A percentile compares a stretch with the other conserved stretches of the same genome.
phyloP scores from a whole-genome alignment of 148 eudicot genomes.

The Simmondsia chinensis region DNA sequence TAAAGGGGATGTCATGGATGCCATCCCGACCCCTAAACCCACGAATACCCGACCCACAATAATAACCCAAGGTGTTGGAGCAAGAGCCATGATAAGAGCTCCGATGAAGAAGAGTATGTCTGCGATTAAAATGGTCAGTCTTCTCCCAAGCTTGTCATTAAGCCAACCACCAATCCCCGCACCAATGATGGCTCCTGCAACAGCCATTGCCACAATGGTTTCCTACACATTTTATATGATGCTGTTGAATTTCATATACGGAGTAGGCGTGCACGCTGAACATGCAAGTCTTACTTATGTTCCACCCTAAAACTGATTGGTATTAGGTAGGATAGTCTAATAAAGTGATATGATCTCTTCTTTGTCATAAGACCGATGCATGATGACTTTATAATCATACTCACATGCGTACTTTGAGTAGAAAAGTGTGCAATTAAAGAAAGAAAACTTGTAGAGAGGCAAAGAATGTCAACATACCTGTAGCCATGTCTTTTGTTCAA shows the following conservation, averaged over 20 bases:
- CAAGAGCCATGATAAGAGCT: constrained; percentile 27
- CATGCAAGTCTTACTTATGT: no score
- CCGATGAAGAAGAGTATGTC: constrained; percentile 27
- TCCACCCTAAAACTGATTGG: no score
- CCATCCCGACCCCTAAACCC: constrained; percentile 37
- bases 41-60: constrained; percentile 26
- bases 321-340: no score
- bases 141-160: constrained; percentile 29
- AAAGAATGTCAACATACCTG: no score
- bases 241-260: no score
- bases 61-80: constrained; percentile 32
- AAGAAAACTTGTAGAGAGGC: background rate
- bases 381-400: no score
- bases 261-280: no score
- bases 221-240: no score
- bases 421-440: no score
- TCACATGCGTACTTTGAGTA: no score
- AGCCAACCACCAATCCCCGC: constrained; percentile 31
- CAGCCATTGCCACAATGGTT: constrained; percentile 32
- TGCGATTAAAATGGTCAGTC: constrained; percentile 19
- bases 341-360: no score
- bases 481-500: constrained; percentile 19
- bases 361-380: no score
- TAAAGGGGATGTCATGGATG: constrained; percentile 33
- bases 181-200: constrained; percentile 34